A percentile compares a stretch with the other conserved stretches of the same genome.
Conservation (phyloP, 1,284 basidiomycete species). For the Crucibulum cyathiforme region DNA sequence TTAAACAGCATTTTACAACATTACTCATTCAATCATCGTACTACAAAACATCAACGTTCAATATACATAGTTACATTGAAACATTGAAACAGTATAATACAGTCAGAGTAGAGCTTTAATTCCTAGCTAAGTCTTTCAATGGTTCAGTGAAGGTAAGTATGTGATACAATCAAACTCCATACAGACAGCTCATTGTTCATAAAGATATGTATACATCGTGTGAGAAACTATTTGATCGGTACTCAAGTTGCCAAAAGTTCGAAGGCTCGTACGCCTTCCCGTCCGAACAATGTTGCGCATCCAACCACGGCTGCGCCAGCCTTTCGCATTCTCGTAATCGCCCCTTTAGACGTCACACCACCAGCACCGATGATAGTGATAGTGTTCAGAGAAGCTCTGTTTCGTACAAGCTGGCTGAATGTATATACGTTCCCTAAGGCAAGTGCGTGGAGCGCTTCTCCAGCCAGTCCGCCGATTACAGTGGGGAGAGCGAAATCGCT, state of each 20-base stretch:
- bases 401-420: conserved; percentile 57
- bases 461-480: conserved; percentile 73
- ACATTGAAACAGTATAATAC: too few relatives aligned
- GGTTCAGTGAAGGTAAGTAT: too few relatives aligned
- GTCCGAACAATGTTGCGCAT: conserved; percentile 76
- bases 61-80: too few relatives aligned
- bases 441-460: conserved; percentile 75
- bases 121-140: too few relatives aligned
- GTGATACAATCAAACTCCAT: background rate
- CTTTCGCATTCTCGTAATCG: conserved; percentile 65
- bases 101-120: too few relatives aligned
- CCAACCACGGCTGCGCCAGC: conserved; percentile 77
- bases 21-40: too few relatives aligned
- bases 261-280: conserved; percentile 70
- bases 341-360: conserved; percentile 70
- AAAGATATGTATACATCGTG: background rate
- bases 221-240: too few relatives aligned
- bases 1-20: too few relatives aligned
- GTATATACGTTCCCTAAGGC: conserved; percentile 76
- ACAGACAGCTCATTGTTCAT: background rate
- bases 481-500: conserved; percentile 62
- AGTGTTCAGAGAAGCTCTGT: conserved; percentile 44
- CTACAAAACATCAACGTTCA: too few relatives aligned
- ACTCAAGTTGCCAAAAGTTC: conserved; percentile 45
- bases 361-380: conserved; percentile 78